Percentiles rank a stretch among this genome's conserved stretches.
Conservation (phyloP, 1,284 basidiomycete genomes). For the Xerocomus nothofagi region DNA sequence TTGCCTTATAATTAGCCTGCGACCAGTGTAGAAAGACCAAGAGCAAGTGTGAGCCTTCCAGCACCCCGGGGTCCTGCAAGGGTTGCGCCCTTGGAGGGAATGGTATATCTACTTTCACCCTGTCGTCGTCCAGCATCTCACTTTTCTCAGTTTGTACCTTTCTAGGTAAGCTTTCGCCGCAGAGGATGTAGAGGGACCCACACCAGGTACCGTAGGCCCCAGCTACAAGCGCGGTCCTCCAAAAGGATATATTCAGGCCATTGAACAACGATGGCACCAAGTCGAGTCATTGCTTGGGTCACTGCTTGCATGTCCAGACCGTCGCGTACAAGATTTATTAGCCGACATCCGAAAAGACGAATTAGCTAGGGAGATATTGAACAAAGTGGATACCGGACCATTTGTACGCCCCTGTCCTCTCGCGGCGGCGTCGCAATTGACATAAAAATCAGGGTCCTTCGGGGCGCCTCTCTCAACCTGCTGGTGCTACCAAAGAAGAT, state of each 20-base stretch:
- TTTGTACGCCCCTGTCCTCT: slow-evolving; percentile 47
- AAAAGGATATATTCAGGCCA: slow-evolving; percentile 88
- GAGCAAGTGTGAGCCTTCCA: slow-evolving; percentile 76
- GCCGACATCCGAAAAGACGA: slow-evolving; percentile 68
- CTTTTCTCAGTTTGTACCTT: slow-evolving; percentile 66
- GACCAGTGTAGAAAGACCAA: slow-evolving; percentile 85
- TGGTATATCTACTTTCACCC: slow-evolving; percentile 42
- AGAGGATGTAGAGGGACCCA: neutral
- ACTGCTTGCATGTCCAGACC: slow-evolving; percentile 71
- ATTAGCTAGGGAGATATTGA: slow-evolving; percentile 68
- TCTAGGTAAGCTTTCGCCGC: slow-evolving; percentile 49
- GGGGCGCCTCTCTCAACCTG: slow-evolving; percentile 52
- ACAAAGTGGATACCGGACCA: slow-evolving; percentile 71
- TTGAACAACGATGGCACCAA: slow-evolving; percentile 86
- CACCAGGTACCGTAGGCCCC: slow-evolving; percentile 50
- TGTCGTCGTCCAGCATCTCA: slow-evolving; percentile 1
- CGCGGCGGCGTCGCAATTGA: slow-evolving; percentile 9
- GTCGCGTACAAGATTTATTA: slow-evolving; percentile 67
- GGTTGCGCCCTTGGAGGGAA: slow-evolving; percentile 64
- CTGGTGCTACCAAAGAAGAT: slow-evolving; percentile 59
- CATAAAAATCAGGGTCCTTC: slow-evolving; percentile 54
- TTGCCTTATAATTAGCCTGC: slow-evolving; percentile 51
- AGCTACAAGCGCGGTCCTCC: slow-evolving; percentile 85
- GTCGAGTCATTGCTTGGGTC: slow-evolving; percentile 83
- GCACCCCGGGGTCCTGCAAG: slow-evolving; percentile 57